A percentile compares a stretch with the other conserved stretches of the same genome.
Evolutionary conservation across 2,329 filamentous ascomycete genomes (phyloP).

Genomic region (Chrysosporium queenslandicum): DNA sequence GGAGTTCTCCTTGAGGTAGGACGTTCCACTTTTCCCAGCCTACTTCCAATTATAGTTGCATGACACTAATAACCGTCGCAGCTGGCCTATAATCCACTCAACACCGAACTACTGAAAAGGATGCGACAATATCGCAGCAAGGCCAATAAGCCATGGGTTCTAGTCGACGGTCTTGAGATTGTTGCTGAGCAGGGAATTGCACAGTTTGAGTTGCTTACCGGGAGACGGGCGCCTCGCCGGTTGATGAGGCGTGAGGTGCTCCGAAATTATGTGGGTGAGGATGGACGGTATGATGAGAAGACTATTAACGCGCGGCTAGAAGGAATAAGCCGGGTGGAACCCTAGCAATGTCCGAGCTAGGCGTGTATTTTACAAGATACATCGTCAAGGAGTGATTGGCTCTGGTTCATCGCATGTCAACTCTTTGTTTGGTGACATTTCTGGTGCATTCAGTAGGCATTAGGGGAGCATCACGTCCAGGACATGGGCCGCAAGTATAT

Average conservation of each 20-base stretch:
- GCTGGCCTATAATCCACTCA: conserved; percentile 34
- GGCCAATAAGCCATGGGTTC: conserved; percentile 32
- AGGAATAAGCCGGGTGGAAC: background rate
- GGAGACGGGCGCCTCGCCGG: conserved; percentile 30
- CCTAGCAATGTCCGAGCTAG: too few species aligned
- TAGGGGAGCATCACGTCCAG: too few species aligned
- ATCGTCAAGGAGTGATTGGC: background rate
- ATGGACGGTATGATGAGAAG: conserved; percentile 21
- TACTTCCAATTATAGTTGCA: background rate
- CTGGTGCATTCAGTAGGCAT: too few species aligned
- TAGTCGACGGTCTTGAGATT: conserved; percentile 32
- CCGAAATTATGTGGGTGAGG: conserved; percentile 29
- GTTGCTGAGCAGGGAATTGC: conserved; percentile 34
- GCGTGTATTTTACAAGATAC: too few species aligned
- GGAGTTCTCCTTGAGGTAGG: conserved; percentile 36
- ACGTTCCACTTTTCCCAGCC: conserved; percentile 5
- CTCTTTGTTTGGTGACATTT: too few species aligned
- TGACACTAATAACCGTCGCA: conserved; percentile 13
- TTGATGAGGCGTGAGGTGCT: conserved; percentile 31
- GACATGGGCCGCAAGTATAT: too few species aligned
- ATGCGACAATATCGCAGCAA: conserved; percentile 23
- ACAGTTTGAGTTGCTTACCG: conserved; percentile 34
- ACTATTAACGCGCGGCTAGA: conserved; percentile 1
- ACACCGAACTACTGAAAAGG: conserved; percentile 31
- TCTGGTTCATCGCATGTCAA: too few species aligned